Conservation (phyloP, 257 asterid species). For the Solanum ahanhuiri region DNA sequence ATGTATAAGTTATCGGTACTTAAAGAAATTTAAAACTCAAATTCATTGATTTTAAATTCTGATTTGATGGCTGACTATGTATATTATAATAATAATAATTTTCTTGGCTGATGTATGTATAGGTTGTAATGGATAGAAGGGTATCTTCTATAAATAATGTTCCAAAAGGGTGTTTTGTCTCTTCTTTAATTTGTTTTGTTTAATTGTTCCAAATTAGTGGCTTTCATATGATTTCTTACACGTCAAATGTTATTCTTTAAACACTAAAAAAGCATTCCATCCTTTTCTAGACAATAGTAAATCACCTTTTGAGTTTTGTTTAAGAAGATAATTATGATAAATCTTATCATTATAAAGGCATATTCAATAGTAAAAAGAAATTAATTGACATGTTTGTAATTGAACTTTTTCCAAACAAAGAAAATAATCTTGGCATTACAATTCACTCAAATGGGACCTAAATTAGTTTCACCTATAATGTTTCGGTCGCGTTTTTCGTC, state of each 20-base stretch:
- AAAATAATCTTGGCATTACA: not conserved
- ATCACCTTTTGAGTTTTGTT: not conserved
- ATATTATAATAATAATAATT: too few relatives aligned
- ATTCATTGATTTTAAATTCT: not conserved
- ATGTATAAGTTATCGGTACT: too few relatives aligned
- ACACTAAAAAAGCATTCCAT: not conserved
- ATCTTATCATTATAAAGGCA: not conserved
- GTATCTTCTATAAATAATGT: not conserved
- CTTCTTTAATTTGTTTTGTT: not conserved
- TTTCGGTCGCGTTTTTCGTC: too few relatives aligned
- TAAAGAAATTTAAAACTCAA: too few relatives aligned
- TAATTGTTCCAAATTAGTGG: not conserved
- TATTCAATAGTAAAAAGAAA: not conserved
- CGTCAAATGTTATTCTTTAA: not conserved
- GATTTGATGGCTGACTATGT: not conserved
- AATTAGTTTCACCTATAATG: too few relatives aligned
- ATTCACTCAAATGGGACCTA: not conserved
- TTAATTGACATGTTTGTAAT: not conserved
- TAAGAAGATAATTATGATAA: not conserved
- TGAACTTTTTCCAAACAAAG: not conserved
- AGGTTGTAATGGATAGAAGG: not conserved
- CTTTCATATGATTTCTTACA: not conserved
- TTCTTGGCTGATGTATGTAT: not conserved
- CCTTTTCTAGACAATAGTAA: not conserved
- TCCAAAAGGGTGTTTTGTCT: not conserved